phyloP scores from a whole-genome alignment of 441 rosid species.

The Erysimum pusillum region DNA sequence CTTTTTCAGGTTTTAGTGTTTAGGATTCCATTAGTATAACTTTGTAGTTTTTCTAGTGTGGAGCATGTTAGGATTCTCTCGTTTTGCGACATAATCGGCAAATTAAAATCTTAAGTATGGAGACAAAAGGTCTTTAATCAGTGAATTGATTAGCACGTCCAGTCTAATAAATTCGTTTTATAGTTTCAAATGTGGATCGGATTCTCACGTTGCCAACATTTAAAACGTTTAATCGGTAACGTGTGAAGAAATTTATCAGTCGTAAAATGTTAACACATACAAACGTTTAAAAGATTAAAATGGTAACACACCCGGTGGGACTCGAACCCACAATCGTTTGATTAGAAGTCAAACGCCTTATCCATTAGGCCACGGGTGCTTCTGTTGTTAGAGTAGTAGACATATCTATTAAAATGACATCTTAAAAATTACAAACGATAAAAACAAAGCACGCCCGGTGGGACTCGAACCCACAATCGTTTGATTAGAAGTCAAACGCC shows the following conservation, averaged over 20 bases:
- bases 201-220: not conserved
- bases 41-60: slow-evolving; percentile 9
- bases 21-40: not conserved
- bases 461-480: slow-evolving; percentile 91
- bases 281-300: not conserved
- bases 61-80: not conserved
- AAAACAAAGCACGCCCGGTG: slow-evolving; percentile 54
- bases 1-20: slow-evolving; percentile 6
- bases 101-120: not conserved
- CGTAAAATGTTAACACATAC: not conserved
- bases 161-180: too few species aligned
- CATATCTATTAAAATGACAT: too few species aligned
- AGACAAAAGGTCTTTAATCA: not conserved
- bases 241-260: not conserved
- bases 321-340: slow-evolving; percentile 88
- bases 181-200: not conserved
- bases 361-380: slow-evolving; percentile 89
- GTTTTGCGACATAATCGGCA: not conserved
- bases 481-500: slow-evolving; percentile 90
- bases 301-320: slow-evolving; percentile 64
- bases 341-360: slow-evolving; percentile 90
- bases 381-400: not conserved
- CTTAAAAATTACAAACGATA: too few species aligned
- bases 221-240: not conserved
- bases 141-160: not conserved